Conservation (phyloP, 441 rosid genomes). For the Bruguiera hainesii region DNA sequence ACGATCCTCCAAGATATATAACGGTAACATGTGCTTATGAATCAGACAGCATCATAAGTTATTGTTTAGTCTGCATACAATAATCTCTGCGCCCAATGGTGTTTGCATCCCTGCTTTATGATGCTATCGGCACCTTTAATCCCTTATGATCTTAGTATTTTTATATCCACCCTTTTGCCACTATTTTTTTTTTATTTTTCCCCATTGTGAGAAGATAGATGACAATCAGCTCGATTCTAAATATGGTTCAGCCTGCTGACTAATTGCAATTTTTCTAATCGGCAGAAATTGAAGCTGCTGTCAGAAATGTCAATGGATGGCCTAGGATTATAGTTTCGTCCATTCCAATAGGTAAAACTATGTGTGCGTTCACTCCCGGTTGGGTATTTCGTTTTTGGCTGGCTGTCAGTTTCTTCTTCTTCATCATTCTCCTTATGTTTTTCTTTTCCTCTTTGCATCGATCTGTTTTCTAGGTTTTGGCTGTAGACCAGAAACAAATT, state of each 20-base stretch:
- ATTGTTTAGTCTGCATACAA: conserved; percentile 2
- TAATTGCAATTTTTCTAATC: conserved; percentile 4
- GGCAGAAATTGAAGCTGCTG: conserved; percentile 86
- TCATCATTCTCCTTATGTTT: neutral
- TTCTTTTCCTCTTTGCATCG: neutral
- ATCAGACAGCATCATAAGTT: neutral
- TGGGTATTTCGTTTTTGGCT: neutral
- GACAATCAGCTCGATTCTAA: neutral
- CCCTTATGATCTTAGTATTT: too few relatives aligned
- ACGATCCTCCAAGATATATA: conserved; percentile 81
- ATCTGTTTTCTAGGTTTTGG: neutral
- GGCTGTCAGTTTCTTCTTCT: too few relatives aligned
- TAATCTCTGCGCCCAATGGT: neutral
- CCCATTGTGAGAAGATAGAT: neutral
- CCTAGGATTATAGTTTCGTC: conserved; percentile 11
- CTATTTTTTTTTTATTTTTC: neutral
- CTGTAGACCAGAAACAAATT: neutral
- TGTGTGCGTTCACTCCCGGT: neutral
- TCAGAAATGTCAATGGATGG: conserved; percentile 54
- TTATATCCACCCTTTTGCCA: too few relatives aligned
- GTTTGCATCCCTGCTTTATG: neutral
- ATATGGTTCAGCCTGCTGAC: conserved; percentile 3
- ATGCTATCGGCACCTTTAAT: too few relatives aligned
- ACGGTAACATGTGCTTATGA: conserved; percentile 44
- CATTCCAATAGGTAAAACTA: neutral